These are phyloP conservation scores for Niebla homalea DNA, from an alignment of 495 filamentous ascomycete species.

Conservation along the genomic window DNA sequence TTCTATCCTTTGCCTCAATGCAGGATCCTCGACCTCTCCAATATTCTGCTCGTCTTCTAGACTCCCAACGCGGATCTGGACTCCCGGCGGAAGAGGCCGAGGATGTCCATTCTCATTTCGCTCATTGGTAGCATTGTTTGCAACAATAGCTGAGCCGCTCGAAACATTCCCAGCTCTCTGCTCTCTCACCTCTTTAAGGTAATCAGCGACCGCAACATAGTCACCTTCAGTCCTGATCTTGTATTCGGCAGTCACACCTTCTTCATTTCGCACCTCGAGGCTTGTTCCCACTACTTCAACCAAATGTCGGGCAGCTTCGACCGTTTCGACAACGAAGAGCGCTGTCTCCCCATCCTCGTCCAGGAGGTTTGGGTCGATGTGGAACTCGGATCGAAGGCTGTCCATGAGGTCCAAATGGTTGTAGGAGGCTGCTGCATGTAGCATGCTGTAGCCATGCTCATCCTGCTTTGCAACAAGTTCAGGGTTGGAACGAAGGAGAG, in stretches of 20 bases:
- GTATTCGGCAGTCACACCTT: conserved; percentile 57
- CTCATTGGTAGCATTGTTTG: conserved; percentile 6
- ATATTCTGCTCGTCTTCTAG: conserved; percentile 46
- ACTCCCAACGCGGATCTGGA: conserved; percentile 53
- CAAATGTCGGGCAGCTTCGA: conserved; percentile 59
- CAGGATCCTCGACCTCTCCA: conserved; percentile 46
- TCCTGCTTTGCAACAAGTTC: conserved; percentile 57
- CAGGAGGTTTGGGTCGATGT: conserved; percentile 61
- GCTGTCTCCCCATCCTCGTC: conserved; percentile 89
- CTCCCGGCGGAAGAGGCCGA: conserved; percentile 47
- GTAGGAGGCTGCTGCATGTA: conserved; percentile 90
- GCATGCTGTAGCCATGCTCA: conserved; percentile 74
- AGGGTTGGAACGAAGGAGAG: conserved; percentile 53
- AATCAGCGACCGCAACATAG: conserved; percentile 53
- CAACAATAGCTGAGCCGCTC: conserved; percentile 17
- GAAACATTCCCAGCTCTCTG: conserved; percentile 16
- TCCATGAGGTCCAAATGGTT: conserved; percentile 69
- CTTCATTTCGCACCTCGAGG: conserved; percentile 43
- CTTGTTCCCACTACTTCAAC: conserved; percentile 73
- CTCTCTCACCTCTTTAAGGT: conserved; percentile 41
- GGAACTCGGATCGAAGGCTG: conserved; percentile 60
- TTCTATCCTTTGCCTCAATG: conserved; percentile 62
- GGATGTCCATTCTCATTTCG: conserved; percentile 16
- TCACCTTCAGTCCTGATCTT: conserved; percentile 59
- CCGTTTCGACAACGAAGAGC: conserved; percentile 69